phyloP scores from a whole-genome alignment of 805 yeast genomes.

The Wickerhamomyces rabaulensis region DNA sequence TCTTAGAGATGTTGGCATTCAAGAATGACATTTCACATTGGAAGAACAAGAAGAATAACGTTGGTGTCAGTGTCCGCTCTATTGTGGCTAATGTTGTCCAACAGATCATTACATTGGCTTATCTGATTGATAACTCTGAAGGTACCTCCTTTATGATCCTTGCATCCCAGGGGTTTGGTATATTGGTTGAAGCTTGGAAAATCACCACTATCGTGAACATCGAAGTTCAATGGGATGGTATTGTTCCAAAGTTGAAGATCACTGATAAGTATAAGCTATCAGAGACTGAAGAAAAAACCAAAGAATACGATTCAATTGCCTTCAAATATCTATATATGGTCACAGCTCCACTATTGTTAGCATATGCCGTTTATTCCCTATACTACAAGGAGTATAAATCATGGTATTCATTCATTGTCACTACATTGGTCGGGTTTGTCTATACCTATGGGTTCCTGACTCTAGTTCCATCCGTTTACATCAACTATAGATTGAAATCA shows the following conservation, averaged over 20 bases:
- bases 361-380: constrained; percentile 33
- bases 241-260: constrained; percentile 21
- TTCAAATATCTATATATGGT: constrained; percentile 32
- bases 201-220: constrained; percentile 32
- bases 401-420: constrained; percentile 36
- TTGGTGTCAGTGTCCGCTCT: constrained; percentile 34
- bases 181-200: constrained; percentile 38
- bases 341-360: constrained; percentile 31
- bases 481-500: constrained; percentile 36
- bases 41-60: constrained; percentile 34
- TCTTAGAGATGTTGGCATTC: constrained; percentile 36
- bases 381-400: constrained; percentile 34
- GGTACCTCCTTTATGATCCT: constrained; percentile 34
- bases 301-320: constrained; percentile 36
- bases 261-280: constrained; percentile 30
- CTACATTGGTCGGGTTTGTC: constrained; percentile 35
- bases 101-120: constrained; percentile 33
- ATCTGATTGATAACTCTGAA: constrained; percentile 33
- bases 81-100: constrained; percentile 35
- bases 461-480: constrained; percentile 35
- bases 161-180: constrained; percentile 31
- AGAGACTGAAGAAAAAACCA: constrained; percentile 33
- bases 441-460: constrained; percentile 38
- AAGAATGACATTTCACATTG: constrained; percentile 37
- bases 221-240: constrained; percentile 19